phyloP scores from a whole-genome alignment of 2,329 filamentous ascomycete species.

The Pseudohalonectria lignicola region DNA sequence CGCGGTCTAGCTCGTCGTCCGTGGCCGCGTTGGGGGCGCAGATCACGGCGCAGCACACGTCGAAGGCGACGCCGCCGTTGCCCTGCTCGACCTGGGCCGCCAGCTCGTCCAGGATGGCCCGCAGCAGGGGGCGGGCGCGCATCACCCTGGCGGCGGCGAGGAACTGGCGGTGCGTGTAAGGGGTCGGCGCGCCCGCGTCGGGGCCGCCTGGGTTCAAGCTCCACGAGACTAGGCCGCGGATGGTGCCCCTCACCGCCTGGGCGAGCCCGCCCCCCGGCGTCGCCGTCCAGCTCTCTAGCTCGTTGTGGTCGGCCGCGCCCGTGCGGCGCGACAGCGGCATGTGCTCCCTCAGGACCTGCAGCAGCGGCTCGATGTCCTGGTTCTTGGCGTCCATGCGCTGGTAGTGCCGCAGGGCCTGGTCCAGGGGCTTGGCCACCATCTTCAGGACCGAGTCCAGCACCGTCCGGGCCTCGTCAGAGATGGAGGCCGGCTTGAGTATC shows the following conservation, averaged over 20 bases:
- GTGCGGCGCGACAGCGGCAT: slow-evolving; percentile 49
- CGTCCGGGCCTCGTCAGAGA: slow-evolving; percentile 51
- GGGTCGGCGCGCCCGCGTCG: slow-evolving; percentile 46
- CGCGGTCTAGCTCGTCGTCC: slow-evolving; percentile 16
- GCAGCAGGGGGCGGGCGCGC: slow-evolving; percentile 49
- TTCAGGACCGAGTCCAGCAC: slow-evolving; percentile 64
- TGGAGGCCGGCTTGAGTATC: slow-evolving; percentile 58
- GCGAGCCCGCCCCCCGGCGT: slow-evolving; percentile 44
- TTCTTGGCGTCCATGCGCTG: slow-evolving; percentile 56
- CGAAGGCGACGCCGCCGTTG: slow-evolving; percentile 51
- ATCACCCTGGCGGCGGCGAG: slow-evolving; percentile 49
- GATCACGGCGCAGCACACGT: slow-evolving; percentile 57
- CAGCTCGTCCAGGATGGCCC: slow-evolving; percentile 56
- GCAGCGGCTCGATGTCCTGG: slow-evolving; percentile 58
- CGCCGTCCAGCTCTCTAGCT: slow-evolving; percentile 57
- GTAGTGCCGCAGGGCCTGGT: slow-evolving; percentile 54
- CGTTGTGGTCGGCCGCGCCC: slow-evolving; percentile 49
- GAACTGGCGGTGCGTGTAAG: slow-evolving; percentile 64
- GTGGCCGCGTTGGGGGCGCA: slow-evolving; percentile 50
- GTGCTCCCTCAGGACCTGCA: slow-evolving; percentile 52
- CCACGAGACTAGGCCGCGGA: slow-evolving; percentile 58
- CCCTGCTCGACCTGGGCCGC: slow-evolving; percentile 44
- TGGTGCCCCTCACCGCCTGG: slow-evolving; percentile 45
- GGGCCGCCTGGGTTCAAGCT: slow-evolving; percentile 39
- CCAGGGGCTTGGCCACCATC: slow-evolving; percentile 58